Percentiles rank a stretch among this genome's conserved stretches.
These are phyloP conservation scores for Athelia sp. DNA, from an alignment of 1,284 basidiomycete genomes.

Conservation along the genomic window DNA sequence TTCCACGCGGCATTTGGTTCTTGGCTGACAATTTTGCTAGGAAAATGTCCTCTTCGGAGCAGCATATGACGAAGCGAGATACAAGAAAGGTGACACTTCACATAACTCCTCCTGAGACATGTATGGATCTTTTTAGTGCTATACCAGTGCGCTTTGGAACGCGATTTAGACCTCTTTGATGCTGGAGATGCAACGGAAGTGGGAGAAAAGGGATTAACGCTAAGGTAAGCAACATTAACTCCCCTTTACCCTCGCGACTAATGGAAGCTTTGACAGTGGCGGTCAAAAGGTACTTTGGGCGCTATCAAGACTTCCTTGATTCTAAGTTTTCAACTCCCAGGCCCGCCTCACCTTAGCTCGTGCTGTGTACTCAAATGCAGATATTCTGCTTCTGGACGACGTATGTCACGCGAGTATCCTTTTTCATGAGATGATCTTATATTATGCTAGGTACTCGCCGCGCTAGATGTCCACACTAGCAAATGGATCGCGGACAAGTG, in stretches of 20 bases:
- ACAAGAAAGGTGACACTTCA: slow-evolving; percentile 55
- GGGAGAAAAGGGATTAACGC: slow-evolving; percentile 41
- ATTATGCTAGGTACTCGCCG: slow-evolving; percentile 7
- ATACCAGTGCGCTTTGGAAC: slow-evolving; percentile 50
- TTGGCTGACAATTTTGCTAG: slow-evolving; percentile 8
- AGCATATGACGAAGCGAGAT: slow-evolving; percentile 68
- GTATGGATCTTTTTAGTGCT: slow-evolving; percentile 24
- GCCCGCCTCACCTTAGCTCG: slow-evolving; percentile 70
- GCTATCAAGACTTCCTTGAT: not conserved
- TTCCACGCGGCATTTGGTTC: not conserved
- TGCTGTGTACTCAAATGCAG: slow-evolving; percentile 53
- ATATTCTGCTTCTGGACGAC: slow-evolving; percentile 44
- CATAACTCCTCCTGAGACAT: slow-evolving; percentile 10
- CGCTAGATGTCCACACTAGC: slow-evolving; percentile 51
- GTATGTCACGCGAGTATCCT: slow-evolving; percentile 21
- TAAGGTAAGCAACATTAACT: slow-evolving; percentile 9
- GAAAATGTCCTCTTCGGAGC: slow-evolving; percentile 86
- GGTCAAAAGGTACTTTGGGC: slow-evolving; percentile 53
- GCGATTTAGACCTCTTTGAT: slow-evolving; percentile 52
- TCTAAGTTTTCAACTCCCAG: not conserved
- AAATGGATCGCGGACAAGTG: slow-evolving; percentile 63
- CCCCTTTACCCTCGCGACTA: too few relatives aligned
- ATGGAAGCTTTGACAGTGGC: slow-evolving; percentile 35
- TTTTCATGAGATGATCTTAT: not conserved
- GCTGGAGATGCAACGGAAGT: slow-evolving; percentile 59